Conservation (phyloP, 345 rosid genomes). For the Clausena lansium region DNA sequence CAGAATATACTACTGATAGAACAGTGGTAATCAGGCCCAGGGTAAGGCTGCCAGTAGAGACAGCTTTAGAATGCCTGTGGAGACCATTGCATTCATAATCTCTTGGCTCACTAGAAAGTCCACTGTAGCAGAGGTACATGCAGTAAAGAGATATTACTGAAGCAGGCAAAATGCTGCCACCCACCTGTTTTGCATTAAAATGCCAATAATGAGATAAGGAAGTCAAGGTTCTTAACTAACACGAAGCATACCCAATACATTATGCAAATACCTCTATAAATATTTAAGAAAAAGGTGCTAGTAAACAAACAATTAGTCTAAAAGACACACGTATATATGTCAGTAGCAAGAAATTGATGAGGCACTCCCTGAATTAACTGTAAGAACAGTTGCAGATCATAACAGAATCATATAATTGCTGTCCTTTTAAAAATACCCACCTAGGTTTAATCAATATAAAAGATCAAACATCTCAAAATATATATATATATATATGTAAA, state of each 20-base stretch:
- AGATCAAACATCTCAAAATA: no score
- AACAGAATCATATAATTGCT: background rate
- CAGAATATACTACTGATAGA: constrained; percentile 92
- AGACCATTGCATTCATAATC: constrained; percentile 92
- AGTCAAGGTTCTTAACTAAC: background rate
- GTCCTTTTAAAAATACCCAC: background rate
- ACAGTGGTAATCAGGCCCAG: constrained; percentile 85
- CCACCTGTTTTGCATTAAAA: constrained; percentile 52
- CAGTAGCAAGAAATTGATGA: background rate
- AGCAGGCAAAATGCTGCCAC: constrained; percentile 94
- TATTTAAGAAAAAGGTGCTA: background rate
- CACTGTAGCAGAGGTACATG: constrained; percentile 96
- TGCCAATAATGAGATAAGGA: background rate
- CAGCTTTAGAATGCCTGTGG: constrained; percentile 85
- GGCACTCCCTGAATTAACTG: background rate
- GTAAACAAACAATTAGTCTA: background rate
- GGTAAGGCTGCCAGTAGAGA: constrained; percentile 85
- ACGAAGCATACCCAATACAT: background rate
- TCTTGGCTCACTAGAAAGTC: constrained; percentile 96
- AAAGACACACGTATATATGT: background rate
- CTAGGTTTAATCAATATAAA: background rate
- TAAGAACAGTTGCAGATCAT: background rate
- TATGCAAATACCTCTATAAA: background rate
- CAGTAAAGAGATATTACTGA: constrained; percentile 88
- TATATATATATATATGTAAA: no score